phyloP scores from a whole-genome alignment of 306 rosid species.

The Malus sieversii region DNA sequence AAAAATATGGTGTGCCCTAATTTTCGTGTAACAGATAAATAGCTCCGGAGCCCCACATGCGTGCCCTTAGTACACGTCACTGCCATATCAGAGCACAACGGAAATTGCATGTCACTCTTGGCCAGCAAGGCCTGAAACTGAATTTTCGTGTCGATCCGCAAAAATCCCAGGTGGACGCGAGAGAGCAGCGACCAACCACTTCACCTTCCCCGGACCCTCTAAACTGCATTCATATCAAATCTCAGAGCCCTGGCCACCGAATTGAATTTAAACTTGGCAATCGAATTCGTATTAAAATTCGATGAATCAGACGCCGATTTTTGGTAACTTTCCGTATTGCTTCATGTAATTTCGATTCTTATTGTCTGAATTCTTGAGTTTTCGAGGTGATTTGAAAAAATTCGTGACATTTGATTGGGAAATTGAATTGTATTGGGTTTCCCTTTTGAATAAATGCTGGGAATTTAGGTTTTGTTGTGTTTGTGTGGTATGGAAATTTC shows the following conservation, averaged over 20 bases:
- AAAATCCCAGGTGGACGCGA: not conserved
- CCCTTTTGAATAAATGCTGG: not conserved
- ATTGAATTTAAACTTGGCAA: not conserved
- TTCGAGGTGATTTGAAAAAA: not conserved
- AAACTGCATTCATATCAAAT: not conserved
- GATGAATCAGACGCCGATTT: not conserved
- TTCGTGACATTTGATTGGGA: not conserved
- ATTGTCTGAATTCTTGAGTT: not conserved
- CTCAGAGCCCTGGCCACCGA: not conserved
- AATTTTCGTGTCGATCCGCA: not conserved
- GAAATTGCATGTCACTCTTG: not conserved
- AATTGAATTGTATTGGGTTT: not conserved
- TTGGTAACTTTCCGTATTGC: not conserved
- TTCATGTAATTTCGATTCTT: not conserved
- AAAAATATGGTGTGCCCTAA: too few relatives aligned
- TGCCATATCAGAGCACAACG: not conserved
- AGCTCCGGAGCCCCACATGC: not conserved
- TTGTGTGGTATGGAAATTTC: not conserved
- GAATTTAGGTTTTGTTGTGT: not conserved
- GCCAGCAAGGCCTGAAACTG: not conserved
- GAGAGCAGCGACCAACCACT: not conserved
- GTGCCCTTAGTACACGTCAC: not conserved
- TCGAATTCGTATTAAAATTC: not conserved
- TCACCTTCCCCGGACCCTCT: not conserved
- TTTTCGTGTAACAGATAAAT: not conserved